Conservation (phyloP, 345 rosid species). For the Salix arbutifolia region DNA sequence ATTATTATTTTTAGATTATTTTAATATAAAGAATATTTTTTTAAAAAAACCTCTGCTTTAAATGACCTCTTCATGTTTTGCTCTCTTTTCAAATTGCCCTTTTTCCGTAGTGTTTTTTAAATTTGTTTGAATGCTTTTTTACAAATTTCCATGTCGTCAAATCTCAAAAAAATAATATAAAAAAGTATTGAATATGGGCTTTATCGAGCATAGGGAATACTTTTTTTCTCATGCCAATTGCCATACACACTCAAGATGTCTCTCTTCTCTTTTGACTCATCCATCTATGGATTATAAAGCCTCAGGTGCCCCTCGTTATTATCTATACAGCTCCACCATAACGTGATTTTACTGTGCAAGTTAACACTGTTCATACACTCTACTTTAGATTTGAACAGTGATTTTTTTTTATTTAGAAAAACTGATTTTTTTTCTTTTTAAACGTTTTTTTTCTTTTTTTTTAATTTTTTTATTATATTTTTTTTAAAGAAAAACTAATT, state of each 20-base stretch:
- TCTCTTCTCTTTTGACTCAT: constrained; percentile 21
- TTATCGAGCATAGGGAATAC: constrained; percentile 16
- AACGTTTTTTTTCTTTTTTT: too few relatives aligned
- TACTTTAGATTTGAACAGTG: too few relatives aligned
- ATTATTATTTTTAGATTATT: too few relatives aligned
- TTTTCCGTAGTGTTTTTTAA: background rate
- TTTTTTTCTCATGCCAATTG: background rate
- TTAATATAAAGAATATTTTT: too few relatives aligned
- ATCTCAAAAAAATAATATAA: constrained; percentile 3
- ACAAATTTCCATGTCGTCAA: background rate
- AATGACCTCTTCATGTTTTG: constrained; percentile 1
- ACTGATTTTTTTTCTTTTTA: too few relatives aligned
- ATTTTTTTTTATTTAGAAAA: too few relatives aligned
- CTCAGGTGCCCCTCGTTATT: background rate
- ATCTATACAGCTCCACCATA: too few relatives aligned
- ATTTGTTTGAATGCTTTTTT: constrained; percentile 5
- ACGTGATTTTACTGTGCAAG: too few relatives aligned
- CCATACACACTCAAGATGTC: constrained; percentile 17
- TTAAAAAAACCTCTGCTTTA: too few relatives aligned
- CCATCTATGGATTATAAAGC: background rate
- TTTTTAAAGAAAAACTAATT: too few relatives aligned
- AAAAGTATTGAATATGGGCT: background rate
- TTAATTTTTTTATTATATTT: too few relatives aligned
- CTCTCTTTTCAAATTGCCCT: constrained; percentile 6
- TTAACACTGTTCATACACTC: too few relatives aligned